Base-by-base conservation (phyloP, 768 basidiomycete species). In the Porphyrellus cyaneotinctus region DNA sequence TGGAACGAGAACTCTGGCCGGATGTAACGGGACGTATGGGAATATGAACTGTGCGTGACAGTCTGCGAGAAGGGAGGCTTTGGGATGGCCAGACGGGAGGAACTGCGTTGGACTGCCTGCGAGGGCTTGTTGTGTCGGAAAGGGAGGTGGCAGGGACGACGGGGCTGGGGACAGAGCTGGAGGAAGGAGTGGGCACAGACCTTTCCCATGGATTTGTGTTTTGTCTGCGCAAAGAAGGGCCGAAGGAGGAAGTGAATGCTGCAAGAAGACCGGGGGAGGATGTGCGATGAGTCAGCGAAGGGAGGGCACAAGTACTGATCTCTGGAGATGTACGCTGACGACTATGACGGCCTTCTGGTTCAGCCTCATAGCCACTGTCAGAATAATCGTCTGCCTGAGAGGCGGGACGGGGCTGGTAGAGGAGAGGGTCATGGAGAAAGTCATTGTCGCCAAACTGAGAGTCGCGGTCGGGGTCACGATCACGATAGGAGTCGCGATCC, bases 1-100 rank as follows among this genome's bases (percentile, higher is more conserved):
- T 93, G 10, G 94, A 97, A 31, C 95, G 88, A 20, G 95, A 98
- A 64, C 87, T 90, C 58, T 87, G 84, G 28, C 82, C 84, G 49
- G 91, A 92, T 49, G 75, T 83, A 44, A 82, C 74, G 18, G 84
- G 78, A 24, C 81, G 81, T 36, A 77, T 70, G 47, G 84, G 81
- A 48, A 91, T 88, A 63, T 91, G 89, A 52, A 91, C 87, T 3
- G 86, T 83, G 57, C 90, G 85, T 23, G 90, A 93, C 53, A 93
- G 77, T n/a, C 91, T 82, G 58, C 89, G 88, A 49, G 87, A 88
- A 52, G 85, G 67, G 52, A 80, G 68, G 46, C 75, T 72, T 57
- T 80, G 81, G 35, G 75, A 68, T 17, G 75, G 72, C 82, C 85
- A 87, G 15, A 79, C 73, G 38, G 79, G 73, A 11, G 74, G 72